Evolutionary conservation across 495 filamentous ascomycete genomes (phyloP).

Genomic region (Annulohypoxylon bovei): DNA sequence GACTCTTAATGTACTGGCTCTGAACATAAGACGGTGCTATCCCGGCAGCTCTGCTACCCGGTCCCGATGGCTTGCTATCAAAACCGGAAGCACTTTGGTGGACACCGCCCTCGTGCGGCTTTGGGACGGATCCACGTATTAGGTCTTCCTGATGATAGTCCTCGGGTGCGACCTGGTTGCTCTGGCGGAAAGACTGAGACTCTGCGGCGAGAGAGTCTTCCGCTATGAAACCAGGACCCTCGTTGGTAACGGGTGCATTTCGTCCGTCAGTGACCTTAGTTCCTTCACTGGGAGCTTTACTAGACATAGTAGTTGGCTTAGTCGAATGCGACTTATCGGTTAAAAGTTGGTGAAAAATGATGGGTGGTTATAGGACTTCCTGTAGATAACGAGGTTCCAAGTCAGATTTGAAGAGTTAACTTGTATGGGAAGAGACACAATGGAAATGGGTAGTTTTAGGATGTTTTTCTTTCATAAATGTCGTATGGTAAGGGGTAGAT

Average conservation of each 20-base stretch:
- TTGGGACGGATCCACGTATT: neutral
- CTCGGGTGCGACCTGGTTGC: constrained; percentile 22
- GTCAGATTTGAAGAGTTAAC: neutral
- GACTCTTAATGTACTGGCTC: constrained; percentile 32
- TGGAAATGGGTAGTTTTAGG: too few species aligned
- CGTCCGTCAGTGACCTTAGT: constrained; percentile 43
- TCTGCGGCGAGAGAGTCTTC: constrained; percentile 53
- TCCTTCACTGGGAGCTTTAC: constrained; percentile 43
- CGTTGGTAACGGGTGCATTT: constrained; percentile 44
- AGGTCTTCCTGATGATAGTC: constrained; percentile 18
- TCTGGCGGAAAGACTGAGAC: constrained; percentile 42
- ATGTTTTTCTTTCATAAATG: constrained; percentile 3
- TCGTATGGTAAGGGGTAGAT: neutral
- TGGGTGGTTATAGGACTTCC: neutral
- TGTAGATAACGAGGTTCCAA: neutral
- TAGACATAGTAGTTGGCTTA: constrained; percentile 31
- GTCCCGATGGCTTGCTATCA: neutral
- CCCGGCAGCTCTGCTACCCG: constrained; percentile 3
- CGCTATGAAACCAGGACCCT: constrained; percentile 47
- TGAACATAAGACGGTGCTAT: constrained; percentile 49
- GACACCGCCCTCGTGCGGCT: constrained; percentile 17
- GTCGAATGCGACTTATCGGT: constrained; percentile 6
- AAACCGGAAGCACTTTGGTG: constrained; percentile 9
- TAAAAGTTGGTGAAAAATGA: constrained; percentile 21
- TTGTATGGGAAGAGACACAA: too few species aligned